phyloP scores from a whole-genome alignment of 192 early-diverging fungal species.

The Linnemannia elongata region DNA sequence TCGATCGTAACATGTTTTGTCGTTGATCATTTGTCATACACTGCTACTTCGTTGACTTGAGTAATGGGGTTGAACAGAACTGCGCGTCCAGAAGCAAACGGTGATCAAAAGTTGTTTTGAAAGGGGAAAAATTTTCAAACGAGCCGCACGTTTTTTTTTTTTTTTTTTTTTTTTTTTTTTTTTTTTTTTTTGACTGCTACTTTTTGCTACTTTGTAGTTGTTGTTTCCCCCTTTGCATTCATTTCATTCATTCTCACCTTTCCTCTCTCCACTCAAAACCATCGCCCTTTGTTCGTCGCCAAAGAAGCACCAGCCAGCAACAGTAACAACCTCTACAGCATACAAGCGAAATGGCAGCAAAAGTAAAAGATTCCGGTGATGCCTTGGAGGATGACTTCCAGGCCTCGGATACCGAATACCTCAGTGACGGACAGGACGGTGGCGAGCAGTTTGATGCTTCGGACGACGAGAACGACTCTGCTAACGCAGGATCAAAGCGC shows the following conservation, averaged over 20 bases:
- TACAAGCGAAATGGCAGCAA: slow-evolving; percentile 11
- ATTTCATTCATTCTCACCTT: slow-evolving; percentile 1
- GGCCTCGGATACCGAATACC: slow-evolving; percentile 56
- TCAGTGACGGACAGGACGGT: slow-evolving; percentile 44
- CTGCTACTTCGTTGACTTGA: too few species aligned
- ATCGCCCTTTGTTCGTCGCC: background rate
- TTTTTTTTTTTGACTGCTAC: background rate
- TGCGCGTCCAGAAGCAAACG: too few species aligned
- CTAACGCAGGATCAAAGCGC: slow-evolving; percentile 47
- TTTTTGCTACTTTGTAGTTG: background rate
- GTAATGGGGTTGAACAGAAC: too few species aligned
- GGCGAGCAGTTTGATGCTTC: slow-evolving; percentile 44
- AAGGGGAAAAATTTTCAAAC: background rate
- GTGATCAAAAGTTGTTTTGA: background rate
- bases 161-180: slow-evolving; percentile 18
- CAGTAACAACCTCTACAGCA: background rate
- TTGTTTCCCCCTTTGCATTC: background rate
- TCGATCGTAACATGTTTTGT: too few species aligned
- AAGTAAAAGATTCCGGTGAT: slow-evolving; percentile 59
- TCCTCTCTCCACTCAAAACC: background rate
- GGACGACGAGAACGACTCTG: slow-evolving; percentile 38
- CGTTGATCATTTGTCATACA: too few species aligned
- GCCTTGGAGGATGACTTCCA: slow-evolving; percentile 66
- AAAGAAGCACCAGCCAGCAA: background rate
- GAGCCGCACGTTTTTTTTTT: background rate